Base-by-base conservation (phyloP, 441 rosid genomes). In the Manihot esculenta region DNA sequence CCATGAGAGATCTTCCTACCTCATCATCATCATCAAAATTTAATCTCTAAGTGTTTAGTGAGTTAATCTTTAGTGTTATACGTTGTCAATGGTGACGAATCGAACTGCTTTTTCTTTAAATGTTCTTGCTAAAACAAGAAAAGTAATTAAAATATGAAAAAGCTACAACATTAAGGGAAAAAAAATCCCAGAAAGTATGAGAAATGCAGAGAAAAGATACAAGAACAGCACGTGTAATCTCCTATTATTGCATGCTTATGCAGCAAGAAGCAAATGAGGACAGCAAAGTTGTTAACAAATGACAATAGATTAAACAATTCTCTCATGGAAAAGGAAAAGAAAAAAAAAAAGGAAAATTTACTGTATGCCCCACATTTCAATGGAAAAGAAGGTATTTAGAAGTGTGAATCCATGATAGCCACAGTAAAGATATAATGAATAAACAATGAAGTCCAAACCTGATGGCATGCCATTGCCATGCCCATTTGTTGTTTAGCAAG, bases 11-110 rank as follows among this genome's bases (percentile, higher is more conserved):
- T 66, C 45, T 58, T 67, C 42, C 38, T n/a, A n/a, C n/a, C n/a
- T n/a, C n/a, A n/a, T n/a, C n/a, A 17, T 50, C 70, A 41, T 60
- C 55, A 64, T 12, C 3, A 35, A 35, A 30, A 26, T n/a, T 35
- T 24, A 66, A 70, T 11, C 10, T 17, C 17, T 18, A 8, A 51
- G 70, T 61, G 60, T 27, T 51, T 53, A 74, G 50, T 68, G 78
- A 74, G 35, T 61, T 56, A 66, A 45, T 35, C 41, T 35, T 6
- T 35, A 35, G 3, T 7, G 7, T 4, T 35, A 35, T 35, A 35
- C 7, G 41, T 6, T 35, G n/a, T n/a, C n/a, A n/a, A n/a, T n/a
- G n/a, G 41, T 35, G 64, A 62, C 59, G 50, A 35, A 60, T 41
- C 75, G 4, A 30, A 30, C 35, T 30, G 4, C 4, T 30, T 30